These are phyloP conservation scores for Casaregolazyma lundiana DNA, from an alignment of 1,139 yeast genomes.

Conservation along the genomic window DNA sequence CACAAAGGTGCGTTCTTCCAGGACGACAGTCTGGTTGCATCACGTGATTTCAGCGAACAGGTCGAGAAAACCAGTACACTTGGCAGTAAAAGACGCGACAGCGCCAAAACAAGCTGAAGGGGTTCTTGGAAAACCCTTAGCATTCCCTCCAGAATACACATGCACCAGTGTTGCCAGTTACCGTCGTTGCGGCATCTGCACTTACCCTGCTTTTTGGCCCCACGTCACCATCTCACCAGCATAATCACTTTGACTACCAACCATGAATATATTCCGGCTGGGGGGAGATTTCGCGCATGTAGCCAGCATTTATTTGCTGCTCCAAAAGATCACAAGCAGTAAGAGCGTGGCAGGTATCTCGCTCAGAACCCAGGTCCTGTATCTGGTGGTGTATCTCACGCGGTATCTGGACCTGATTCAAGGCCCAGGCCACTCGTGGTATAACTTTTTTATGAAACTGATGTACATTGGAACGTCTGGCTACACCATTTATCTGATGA, in stretches of 20 bases:
- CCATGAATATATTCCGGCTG: conserved; percentile 9
- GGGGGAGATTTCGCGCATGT: conserved; percentile 76
- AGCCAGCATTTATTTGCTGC: conserved; percentile 69
- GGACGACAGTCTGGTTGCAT: conserved; percentile 31
- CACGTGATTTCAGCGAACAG: conserved; percentile 28
- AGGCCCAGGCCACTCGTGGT: conserved; percentile 49
- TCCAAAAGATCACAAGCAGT: conserved; percentile 63
- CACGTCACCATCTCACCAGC: background rate
- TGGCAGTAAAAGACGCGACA: conserved; percentile 28
- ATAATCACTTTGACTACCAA: background rate
- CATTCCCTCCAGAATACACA: too few relatives aligned
- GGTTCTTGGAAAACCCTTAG: background rate
- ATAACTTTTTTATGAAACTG: conserved; percentile 76
- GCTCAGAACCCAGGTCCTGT: conserved; percentile 78
- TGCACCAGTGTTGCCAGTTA: too few relatives aligned
- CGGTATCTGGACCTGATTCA: conserved; percentile 71
- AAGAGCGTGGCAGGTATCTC: conserved; percentile 80
- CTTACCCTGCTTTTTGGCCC: background rate
- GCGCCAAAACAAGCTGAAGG: conserved; percentile 22
- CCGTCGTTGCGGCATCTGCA: background rate
- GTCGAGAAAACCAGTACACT: conserved; percentile 31
- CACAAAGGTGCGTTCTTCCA: conserved; percentile 38
- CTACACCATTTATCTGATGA: conserved; percentile 73
- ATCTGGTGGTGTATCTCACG: conserved; percentile 70
- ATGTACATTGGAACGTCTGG: conserved; percentile 70